Evolutionary conservation across 352 stramenopile species (phyloP).

Genomic region (Globisporangium rhizosaccharum): DNA sequence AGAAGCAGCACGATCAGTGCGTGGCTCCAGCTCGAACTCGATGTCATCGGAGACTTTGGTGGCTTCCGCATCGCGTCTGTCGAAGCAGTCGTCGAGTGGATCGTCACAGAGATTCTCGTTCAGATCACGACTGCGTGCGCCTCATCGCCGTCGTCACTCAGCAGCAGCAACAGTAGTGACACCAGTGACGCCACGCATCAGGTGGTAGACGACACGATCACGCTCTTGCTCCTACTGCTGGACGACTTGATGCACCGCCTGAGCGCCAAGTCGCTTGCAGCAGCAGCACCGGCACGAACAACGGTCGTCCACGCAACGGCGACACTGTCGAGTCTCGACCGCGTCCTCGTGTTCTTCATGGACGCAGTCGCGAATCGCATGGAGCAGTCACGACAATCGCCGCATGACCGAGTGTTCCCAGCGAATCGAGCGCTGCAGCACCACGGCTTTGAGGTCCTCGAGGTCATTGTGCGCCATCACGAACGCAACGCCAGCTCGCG

Average conservation of each 20-base stretch:
- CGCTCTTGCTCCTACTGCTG: slow-evolving; percentile 8
- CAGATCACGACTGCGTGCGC: background rate
- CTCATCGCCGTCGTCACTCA: background rate
- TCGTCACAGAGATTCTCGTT: slow-evolving; percentile 9
- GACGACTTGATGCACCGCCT: slow-evolving; percentile 12
- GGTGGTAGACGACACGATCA: background rate
- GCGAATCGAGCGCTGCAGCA: slow-evolving; percentile 1
- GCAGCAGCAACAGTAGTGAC: background rate
- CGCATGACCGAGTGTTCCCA: background rate
- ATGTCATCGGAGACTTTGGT: slow-evolving; percentile 4
- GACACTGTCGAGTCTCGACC: background rate
- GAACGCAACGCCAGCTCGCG: background rate
- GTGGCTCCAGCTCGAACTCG: slow-evolving; percentile 9
- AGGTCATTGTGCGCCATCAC: slow-evolving; percentile 10
- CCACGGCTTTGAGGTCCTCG: slow-evolving; percentile 13
- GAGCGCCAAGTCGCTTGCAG: background rate
- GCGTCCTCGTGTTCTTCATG: slow-evolving; percentile 5
- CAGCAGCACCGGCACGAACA: background rate
- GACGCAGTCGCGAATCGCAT: background rate
- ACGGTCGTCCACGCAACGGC: no score
- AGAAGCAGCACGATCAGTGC: no score
- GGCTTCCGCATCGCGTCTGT: background rate
- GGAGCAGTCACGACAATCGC: background rate
- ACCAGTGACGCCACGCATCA: background rate
- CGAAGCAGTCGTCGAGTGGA: slow-evolving; percentile 10